These are phyloP conservation scores for Leccinellum albellum DNA, from an alignment of 768 basidiomycete genomes.

Conservation along the genomic window DNA sequence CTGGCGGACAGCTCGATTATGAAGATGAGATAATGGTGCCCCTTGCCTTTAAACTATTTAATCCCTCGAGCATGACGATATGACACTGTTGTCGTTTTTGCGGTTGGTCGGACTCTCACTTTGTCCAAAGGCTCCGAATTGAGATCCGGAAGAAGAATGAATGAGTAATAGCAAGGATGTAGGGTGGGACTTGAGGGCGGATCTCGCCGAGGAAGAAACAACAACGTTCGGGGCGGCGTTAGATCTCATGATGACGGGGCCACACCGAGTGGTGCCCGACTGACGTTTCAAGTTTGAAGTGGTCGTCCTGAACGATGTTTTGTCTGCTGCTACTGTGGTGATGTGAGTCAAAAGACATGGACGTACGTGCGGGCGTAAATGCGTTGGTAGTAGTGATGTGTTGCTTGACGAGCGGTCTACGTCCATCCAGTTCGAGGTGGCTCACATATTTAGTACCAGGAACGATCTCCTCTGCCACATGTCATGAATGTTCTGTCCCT, in stretches of 20 bases:
- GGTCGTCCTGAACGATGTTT: neutral
- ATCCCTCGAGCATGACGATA: conserved; percentile 6
- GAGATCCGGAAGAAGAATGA: conserved; percentile 20
- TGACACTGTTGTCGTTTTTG: neutral
- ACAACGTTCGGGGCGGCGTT: conserved; percentile 20
- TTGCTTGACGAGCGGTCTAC: neutral
- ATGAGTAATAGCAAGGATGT: neutral
- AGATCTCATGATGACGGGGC: neutral
- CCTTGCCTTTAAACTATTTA: neutral
- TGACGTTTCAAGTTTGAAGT: conserved; percentile 17
- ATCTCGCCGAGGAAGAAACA: conserved; percentile 20
- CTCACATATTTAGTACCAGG: conserved; percentile 4
- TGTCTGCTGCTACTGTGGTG: neutral
- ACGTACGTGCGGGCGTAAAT: neutral
- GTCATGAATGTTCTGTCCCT: conserved; percentile 3
- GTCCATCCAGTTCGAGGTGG: neutral
- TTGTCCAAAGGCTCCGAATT: conserved; percentile 15
- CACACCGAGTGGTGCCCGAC: conserved; percentile 1
- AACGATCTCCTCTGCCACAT: conserved; percentile 1
- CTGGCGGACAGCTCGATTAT: conserved; percentile 15
- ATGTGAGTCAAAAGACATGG: conserved; percentile 2
- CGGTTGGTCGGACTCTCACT: conserved; percentile 20
- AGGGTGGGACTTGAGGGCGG: conserved; percentile 23
- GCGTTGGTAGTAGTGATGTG: neutral
- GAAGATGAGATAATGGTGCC: conserved; percentile 16